Evolutionary conservation across 2,329 filamentous ascomycete species (phyloP).

Genomic region (Neofusicoccum sp.): DNA sequence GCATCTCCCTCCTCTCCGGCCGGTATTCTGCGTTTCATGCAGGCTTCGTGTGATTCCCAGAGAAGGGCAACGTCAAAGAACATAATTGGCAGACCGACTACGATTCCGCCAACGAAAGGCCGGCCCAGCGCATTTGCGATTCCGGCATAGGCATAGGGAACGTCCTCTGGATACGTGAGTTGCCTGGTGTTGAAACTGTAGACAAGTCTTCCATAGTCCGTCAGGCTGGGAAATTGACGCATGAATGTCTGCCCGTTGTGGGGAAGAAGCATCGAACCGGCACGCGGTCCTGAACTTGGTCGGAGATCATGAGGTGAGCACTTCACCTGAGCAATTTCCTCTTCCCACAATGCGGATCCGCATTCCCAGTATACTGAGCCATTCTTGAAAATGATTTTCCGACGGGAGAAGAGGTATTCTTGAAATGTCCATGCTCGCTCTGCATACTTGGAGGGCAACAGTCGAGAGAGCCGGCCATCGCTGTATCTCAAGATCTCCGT

Average conservation of each 20-base stretch:
- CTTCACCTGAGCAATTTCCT: conserved; percentile 16
- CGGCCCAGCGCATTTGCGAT: conserved; percentile 7
- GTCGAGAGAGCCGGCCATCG: conserved; percentile 15
- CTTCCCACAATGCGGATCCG: not conserved
- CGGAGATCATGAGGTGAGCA: not conserved
- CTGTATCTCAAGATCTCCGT: not conserved
- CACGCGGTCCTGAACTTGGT: not conserved
- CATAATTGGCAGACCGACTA: conserved; percentile 22
- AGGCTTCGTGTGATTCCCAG: conserved; percentile 19
- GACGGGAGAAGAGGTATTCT: conserved; percentile 19
- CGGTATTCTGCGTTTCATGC: conserved; percentile 5
- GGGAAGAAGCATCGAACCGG: not conserved
- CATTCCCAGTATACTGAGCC: conserved; percentile 17
- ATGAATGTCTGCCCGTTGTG: not conserved
- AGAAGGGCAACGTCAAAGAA: conserved; percentile 22
- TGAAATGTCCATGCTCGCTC: conserved; percentile 20
- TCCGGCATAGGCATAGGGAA: conserved; percentile 20
- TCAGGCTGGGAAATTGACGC: not conserved
- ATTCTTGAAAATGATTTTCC: conserved; percentile 17
- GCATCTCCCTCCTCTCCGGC: not conserved
- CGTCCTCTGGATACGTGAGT: conserved; percentile 17
- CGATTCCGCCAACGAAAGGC: conserved; percentile 20
- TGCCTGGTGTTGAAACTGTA: not conserved
- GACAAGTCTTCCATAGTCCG: not conserved
- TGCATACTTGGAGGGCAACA: conserved; percentile 3